Evolutionary conservation across 768 basidiomycete species (phyloP).

Genomic region (Tylopilus vinaceipallidus): DNA sequence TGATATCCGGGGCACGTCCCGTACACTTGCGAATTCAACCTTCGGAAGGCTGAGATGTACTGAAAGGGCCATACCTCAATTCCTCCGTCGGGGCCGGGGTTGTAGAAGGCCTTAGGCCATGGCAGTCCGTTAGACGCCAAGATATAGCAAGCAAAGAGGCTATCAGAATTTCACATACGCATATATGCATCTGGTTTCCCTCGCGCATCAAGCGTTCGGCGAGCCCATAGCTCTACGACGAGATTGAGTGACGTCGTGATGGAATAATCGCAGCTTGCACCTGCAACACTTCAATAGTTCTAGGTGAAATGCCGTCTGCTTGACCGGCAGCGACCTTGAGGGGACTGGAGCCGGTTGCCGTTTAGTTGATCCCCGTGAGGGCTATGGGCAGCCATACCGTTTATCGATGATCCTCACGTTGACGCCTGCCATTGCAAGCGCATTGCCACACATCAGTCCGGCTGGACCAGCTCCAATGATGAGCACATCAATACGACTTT

Average conservation of each 20-base stretch:
- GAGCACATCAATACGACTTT: background rate
- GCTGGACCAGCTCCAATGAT: background rate
- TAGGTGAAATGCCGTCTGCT: background rate
- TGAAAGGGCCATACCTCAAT: background rate
- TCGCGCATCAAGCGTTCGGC: no score
- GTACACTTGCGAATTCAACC: background rate
- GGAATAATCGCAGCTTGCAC: no score
- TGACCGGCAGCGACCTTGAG: background rate
- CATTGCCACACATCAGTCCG: no score
- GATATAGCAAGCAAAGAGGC: no score
- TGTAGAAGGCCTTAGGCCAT: background rate
- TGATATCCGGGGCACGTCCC: conserved; percentile 56
- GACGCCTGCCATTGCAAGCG: background rate
- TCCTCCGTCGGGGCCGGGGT: background rate
- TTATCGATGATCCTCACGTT: background rate
- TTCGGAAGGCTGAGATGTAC: background rate
- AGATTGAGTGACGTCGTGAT: no score
- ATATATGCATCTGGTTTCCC: no score
- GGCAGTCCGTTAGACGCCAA: background rate
- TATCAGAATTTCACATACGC: no score
- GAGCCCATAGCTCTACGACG: no score
- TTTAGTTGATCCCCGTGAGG: no score
- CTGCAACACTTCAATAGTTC: no score
- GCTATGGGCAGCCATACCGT: background rate
- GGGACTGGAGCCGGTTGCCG: background rate